phyloP scores from a whole-genome alignment of 2,329 filamentous ascomycete species.

The Sordariomycetes sp. region DNA sequence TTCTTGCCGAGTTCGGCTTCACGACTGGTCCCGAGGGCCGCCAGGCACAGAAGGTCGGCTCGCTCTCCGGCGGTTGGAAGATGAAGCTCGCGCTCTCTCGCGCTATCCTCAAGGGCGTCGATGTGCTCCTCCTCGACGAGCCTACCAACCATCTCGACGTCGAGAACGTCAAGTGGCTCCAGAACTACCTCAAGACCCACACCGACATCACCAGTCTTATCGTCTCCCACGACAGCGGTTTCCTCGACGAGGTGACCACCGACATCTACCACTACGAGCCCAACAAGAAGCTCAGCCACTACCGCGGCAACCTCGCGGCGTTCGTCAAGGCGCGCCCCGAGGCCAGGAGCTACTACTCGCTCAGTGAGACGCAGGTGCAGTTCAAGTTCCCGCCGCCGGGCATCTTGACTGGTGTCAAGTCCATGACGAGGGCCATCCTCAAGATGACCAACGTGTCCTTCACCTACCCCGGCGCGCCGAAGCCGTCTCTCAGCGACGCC shows the following conservation, averaged over 20 bases:
- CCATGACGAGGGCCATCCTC: conserved; percentile 82
- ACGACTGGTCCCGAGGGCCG: conserved; percentile 78
- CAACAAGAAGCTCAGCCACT: conserved; percentile 82
- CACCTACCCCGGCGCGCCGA: conserved; percentile 80
- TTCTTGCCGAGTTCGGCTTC: conserved; percentile 88
- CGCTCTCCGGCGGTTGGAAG: conserved; percentile 96
- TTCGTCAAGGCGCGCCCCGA: conserved; percentile 89
- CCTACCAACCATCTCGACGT: conserved; percentile 98
- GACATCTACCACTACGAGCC: conserved; percentile 98
- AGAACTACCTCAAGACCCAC: conserved; percentile 91
- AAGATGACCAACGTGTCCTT: conserved; percentile 87
- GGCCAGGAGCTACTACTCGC: conserved; percentile 95
- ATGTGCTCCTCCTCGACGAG: conserved; percentile 92
- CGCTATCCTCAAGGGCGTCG: conserved; percentile 94
- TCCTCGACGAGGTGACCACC: conserved; percentile 93
- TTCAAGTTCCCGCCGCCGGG: conserved; percentile 98
- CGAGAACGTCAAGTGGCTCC: conserved; percentile 88
- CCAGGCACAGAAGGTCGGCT: conserved; percentile 82
- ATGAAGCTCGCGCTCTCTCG: conserved; percentile 97
- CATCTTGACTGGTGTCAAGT: conserved; percentile 91
- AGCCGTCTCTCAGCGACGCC: conserved; percentile 78
- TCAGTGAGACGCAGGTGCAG: conserved; percentile 75
- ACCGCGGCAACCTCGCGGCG: conserved; percentile 67
- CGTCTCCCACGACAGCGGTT: conserved; percentile 95
- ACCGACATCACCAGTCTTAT: conserved; percentile 95